These are phyloP conservation scores for Stachybotrys chartarum DNA, from an alignment of 2,329 filamentous ascomycete genomes.

Conservation along the genomic window DNA sequence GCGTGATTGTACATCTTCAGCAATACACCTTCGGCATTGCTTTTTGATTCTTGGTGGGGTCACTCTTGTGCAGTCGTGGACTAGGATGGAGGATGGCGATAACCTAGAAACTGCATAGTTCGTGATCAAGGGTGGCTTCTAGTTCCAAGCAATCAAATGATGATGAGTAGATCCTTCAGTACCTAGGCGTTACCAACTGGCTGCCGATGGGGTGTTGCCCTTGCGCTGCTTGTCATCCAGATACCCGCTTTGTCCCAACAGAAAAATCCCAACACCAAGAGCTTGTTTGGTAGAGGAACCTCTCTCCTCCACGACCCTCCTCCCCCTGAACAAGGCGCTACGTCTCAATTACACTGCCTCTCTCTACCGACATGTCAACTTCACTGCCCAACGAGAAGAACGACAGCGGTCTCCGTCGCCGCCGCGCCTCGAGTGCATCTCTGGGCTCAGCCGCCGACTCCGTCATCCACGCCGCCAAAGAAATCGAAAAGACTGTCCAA, in stretches of 20 bases:
- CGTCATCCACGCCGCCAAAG: conserved; percentile 16
- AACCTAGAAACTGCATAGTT: too few relatives aligned
- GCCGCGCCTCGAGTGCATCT: conserved; percentile 18
- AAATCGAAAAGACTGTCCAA: conserved; percentile 32
- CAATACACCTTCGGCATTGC: too few relatives aligned
- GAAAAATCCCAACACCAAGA: not conserved
- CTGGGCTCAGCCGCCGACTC: conserved; percentile 15
- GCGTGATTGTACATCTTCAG: too few relatives aligned
- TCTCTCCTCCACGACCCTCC: not conserved
- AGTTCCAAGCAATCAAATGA: too few relatives aligned
- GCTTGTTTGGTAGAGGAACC: not conserved
- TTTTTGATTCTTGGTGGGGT: too few relatives aligned
- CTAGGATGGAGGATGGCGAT: too few relatives aligned
- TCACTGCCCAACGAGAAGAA: not conserved
- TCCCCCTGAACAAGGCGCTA: not conserved
- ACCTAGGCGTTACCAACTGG: too few relatives aligned
- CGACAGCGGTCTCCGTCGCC: conserved; percentile 15
- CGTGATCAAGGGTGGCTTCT: too few relatives aligned
- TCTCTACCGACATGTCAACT: not conserved
- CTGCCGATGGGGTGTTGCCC: not conserved
- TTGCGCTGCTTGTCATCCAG: not conserved
- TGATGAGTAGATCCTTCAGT: too few relatives aligned
- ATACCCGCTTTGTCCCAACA: not conserved
- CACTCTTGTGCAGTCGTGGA: too few relatives aligned
- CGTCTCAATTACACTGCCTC: not conserved